A percentile compares a stretch with the other conserved stretches of the same genome.
These are phyloP conservation scores for Apiospora kogelbergensis DNA, from an alignment of 2,329 filamentous ascomycete species.

Conservation along the genomic window DNA sequence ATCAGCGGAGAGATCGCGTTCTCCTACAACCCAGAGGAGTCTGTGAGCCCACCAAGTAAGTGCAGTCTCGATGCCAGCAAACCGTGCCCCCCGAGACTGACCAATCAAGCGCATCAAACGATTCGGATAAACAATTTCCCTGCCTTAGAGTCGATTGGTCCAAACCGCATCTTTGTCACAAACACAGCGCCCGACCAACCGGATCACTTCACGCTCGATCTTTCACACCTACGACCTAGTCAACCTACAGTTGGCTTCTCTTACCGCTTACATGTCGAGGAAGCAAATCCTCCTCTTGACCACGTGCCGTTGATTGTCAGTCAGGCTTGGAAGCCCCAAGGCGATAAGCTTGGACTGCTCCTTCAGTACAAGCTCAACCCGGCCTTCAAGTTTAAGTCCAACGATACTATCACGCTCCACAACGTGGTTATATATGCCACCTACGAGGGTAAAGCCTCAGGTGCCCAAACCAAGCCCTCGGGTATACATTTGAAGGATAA, in stretches of 20 bases:
- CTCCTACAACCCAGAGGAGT: conserved; percentile 64
- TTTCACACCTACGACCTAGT: conserved; percentile 64
- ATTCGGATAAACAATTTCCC: conserved; percentile 87
- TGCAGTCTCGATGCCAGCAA: conserved; percentile 33
- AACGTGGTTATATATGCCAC: conserved; percentile 75
- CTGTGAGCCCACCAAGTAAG: conserved; percentile 51
- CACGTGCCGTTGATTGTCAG: conserved; percentile 74
- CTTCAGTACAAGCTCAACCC: conserved; percentile 85
- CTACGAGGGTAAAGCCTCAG: conserved; percentile 66
- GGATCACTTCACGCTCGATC: conserved; percentile 78
- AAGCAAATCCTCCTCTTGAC: conserved; percentile 41
- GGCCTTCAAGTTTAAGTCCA: conserved; percentile 45
- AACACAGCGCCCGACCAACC: conserved; percentile 63
- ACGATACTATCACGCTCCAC: conserved; percentile 59
- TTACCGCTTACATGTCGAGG: conserved; percentile 79
- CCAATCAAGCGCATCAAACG: conserved; percentile 52
- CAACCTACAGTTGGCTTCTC: conserved; percentile 82
- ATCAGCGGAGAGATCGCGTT: conserved; percentile 89
- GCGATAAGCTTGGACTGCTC: conserved; percentile 82
- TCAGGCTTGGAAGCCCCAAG: conserved; percentile 79
- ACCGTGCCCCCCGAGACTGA: conserved; percentile 17
- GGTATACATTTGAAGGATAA: conserved; percentile 80
- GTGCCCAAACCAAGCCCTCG: conserved; percentile 74
- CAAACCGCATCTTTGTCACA: conserved; percentile 87
- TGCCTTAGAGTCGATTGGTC: conserved; percentile 86